These are phyloP conservation scores for Ilyonectria destructans DNA, from an alignment of 2,329 filamentous ascomycete species.

Conservation along the genomic window DNA sequence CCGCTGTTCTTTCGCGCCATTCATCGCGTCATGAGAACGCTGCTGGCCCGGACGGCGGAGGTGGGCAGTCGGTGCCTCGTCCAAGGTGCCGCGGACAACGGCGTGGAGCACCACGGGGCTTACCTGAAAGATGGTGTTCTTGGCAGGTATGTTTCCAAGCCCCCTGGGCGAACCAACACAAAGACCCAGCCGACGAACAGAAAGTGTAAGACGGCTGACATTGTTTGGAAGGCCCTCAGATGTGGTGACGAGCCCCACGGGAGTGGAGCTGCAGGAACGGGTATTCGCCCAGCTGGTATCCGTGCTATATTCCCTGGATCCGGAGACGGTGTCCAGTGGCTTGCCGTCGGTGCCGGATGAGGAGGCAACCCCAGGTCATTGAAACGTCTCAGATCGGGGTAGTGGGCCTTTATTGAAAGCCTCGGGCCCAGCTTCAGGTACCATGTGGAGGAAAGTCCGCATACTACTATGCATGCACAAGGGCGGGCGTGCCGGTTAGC, in stretches of 20 bases:
- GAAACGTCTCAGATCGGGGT: too few species aligned
- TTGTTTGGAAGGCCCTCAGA: conserved; percentile 13
- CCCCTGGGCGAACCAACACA: neutral
- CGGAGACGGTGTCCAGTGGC: neutral
- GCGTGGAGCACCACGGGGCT: conserved; percentile 5
- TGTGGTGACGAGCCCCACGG: conserved; percentile 13
- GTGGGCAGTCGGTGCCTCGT: conserved; percentile 25
- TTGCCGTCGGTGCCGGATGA: neutral
- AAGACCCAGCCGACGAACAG: neutral
- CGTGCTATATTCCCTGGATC: conserved; percentile 10
- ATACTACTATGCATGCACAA: too few species aligned
- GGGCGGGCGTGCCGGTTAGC: too few species aligned
- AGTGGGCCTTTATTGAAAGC: too few species aligned
- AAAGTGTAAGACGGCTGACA: conserved; percentile 1
- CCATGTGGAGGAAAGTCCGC: too few species aligned
- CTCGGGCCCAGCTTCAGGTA: too few species aligned
- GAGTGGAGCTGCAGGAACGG: conserved; percentile 10
- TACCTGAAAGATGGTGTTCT: conserved; percentile 19
- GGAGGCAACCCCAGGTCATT: too few species aligned
- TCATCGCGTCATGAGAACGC: conserved; percentile 27
- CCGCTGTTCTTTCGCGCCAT: conserved; percentile 22
- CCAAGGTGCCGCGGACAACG: conserved; percentile 2
- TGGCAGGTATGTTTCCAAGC: conserved; percentile 13
- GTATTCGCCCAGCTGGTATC: conserved; percentile 14
- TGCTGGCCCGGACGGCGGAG: conserved; percentile 29